Evolutionary conservation across 495 filamentous ascomycete species (phyloP).

Genomic region (Hypomontagnella monticulosa): DNA sequence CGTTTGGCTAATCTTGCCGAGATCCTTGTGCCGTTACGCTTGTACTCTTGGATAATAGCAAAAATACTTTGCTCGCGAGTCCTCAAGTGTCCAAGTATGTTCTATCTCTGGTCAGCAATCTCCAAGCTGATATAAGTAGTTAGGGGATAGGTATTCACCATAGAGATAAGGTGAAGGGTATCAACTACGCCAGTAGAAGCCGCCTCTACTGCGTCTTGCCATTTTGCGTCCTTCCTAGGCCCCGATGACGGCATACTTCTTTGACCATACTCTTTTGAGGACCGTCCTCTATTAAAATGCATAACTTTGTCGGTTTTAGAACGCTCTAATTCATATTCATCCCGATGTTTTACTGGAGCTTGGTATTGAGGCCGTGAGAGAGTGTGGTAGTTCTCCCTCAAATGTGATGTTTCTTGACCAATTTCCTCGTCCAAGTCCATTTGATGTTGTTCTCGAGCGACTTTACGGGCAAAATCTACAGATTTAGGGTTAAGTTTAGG

Average conservation of each 20-base stretch:
- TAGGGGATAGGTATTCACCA: conserved; percentile 6
- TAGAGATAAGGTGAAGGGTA: conserved; percentile 33
- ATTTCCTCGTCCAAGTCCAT: background rate
- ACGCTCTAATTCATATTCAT: background rate
- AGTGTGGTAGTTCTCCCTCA: background rate
- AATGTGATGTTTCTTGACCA: background rate
- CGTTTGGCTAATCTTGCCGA: conserved; percentile 13
- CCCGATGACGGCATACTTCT: background rate
- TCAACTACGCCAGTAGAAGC: conserved; percentile 30
- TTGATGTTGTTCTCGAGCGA: conserved; percentile 12
- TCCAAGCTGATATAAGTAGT: background rate
- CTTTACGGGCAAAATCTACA: conserved; percentile 26
- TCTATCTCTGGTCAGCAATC: conserved; percentile 12
- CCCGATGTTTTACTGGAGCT: background rate
- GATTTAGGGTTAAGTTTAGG: conserved; percentile 21
- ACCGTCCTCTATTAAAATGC: background rate
- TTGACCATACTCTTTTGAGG: background rate
- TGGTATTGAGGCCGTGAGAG: conserved; percentile 1
- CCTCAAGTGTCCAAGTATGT: conserved; percentile 29
- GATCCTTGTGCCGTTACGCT: conserved; percentile 26
- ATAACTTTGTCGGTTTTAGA: background rate
- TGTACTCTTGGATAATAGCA: conserved; percentile 28
- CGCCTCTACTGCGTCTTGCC: conserved; percentile 30
- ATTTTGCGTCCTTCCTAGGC: conserved; percentile 14
- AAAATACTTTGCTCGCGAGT: conserved; percentile 31